Evolutionary conservation across 2,329 filamentous ascomycete genomes (phyloP).

Genomic region (Chaetomium sp.): DNA sequence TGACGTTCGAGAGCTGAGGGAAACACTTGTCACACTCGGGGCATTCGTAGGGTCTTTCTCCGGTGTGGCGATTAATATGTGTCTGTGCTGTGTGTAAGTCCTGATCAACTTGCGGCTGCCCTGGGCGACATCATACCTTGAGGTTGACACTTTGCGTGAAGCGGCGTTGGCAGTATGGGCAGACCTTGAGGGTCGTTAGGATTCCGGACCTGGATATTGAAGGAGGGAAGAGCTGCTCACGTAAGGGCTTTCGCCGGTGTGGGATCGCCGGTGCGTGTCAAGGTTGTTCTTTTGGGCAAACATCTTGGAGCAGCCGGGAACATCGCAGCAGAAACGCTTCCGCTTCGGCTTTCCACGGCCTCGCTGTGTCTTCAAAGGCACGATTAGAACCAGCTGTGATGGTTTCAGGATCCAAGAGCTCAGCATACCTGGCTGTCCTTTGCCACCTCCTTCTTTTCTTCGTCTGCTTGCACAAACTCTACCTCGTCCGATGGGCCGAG

Average conservation of each 20-base stretch:
- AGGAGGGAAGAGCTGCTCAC: conserved; percentile 53
- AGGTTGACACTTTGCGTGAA: conserved; percentile 93
- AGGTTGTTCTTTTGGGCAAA: conserved; percentile 93
- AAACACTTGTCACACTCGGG: conserved; percentile 79
- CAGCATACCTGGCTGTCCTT: conserved; percentile 21
- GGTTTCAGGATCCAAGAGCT: neutral
- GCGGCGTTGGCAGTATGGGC: conserved; percentile 72
- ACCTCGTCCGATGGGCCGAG: conserved; percentile 36
- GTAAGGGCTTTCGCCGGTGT: conserved; percentile 89
- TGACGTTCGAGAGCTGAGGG: conserved; percentile 82
- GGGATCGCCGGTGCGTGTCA: conserved; percentile 83
- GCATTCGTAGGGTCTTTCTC: conserved; percentile 82
- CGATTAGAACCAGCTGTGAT: neutral
- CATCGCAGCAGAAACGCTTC: conserved; percentile 73
- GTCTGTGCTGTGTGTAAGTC: conserved; percentile 55
- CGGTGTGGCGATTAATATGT: conserved; percentile 83
- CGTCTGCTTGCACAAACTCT: conserved; percentile 18
- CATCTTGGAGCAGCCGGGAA: conserved; percentile 74
- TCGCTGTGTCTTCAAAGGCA: conserved; percentile 6
- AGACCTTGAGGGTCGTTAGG: conserved; percentile 52
- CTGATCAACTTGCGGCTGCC: neutral
- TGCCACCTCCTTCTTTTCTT: conserved; percentile 49
- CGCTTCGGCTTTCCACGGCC: conserved; percentile 40
- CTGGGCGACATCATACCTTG: conserved; percentile 61
- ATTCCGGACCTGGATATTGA: neutral